phyloP scores from a whole-genome alignment of 2,329 filamentous ascomycete species.

The Calonectria honghensis region DNA sequence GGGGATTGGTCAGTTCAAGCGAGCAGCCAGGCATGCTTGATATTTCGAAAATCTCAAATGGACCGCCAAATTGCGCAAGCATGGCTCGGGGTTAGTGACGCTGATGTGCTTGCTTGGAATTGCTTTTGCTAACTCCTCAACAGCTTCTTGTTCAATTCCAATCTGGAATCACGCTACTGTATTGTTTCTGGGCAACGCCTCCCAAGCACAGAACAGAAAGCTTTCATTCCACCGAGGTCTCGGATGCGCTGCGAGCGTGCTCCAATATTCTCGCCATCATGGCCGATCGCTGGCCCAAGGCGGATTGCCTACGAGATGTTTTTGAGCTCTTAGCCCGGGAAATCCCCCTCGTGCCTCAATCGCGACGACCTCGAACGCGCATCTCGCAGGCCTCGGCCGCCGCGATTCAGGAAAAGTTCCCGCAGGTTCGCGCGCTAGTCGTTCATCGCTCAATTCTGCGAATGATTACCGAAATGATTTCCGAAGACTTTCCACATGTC shows the following conservation, averaged over 20 bases:
- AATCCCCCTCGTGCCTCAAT: constrained; percentile 42
- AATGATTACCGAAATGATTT: constrained; percentile 37
- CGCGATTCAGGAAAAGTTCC: constrained; percentile 42
- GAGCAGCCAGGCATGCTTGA: constrained; percentile 54
- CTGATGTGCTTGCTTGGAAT: too few species aligned
- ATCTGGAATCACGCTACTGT: constrained; percentile 59
- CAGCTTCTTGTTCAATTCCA: constrained; percentile 58
- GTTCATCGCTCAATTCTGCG: constrained; percentile 35
- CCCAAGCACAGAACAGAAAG: constrained; percentile 54
- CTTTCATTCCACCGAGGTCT: constrained; percentile 55
- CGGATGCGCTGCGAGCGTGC: constrained; percentile 60
- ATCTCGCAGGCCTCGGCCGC: constrained; percentile 22
- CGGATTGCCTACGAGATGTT: constrained; percentile 58
- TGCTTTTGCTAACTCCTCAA: background rate
- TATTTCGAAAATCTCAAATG: constrained; percentile 57
- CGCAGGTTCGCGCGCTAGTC: constrained; percentile 34
- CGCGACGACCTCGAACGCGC: constrained; percentile 18
- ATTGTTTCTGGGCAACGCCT: constrained; percentile 61
- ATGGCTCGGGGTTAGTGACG: constrained; percentile 52
- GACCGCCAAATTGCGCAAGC: constrained; percentile 52
- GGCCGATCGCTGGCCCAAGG: constrained; percentile 60
- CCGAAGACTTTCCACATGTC: constrained; percentile 32
- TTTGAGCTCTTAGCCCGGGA: constrained; percentile 59
- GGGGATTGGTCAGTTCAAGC: constrained; percentile 55
- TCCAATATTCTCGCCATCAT: constrained; percentile 60